phyloP scores from a whole-genome alignment of 208 protist genomes.

The Trypanosoma avium region DNA sequence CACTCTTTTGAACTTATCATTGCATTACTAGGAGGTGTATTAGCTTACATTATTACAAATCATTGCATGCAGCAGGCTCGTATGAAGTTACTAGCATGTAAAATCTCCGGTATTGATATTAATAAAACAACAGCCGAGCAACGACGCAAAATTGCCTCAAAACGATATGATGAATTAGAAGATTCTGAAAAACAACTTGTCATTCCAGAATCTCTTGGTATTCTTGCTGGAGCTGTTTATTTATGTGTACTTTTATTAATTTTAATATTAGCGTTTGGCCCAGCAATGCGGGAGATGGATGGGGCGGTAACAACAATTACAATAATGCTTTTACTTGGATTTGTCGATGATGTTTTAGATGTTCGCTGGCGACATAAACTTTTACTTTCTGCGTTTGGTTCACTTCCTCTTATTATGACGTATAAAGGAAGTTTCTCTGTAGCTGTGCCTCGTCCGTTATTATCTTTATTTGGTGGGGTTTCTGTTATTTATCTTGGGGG shows the following conservation, averaged over 20 bases:
- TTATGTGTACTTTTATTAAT: constrained; percentile 64
- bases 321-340: constrained; percentile 98
- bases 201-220: constrained; percentile 80
- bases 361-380: constrained; percentile 98
- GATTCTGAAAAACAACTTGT: constrained; percentile 33
- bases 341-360: constrained; percentile 99
- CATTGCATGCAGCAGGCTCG: constrained; percentile 66
- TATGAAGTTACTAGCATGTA: constrained; percentile 67
- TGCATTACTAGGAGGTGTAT: constrained; percentile 46
- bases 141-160: constrained; percentile 44
- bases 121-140: constrained; percentile 91
- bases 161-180: constrained; percentile 25
- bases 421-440: constrained; percentile 92
- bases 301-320: constrained; percentile 95
- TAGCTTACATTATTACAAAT: constrained; percentile 59
- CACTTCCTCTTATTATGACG: constrained; percentile 91
- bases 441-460: constrained; percentile 77
- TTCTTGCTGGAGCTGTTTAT: constrained; percentile 73
- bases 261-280: constrained; percentile 33
- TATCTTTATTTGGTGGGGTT: constrained; percentile 20
- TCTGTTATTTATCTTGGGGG: constrained; percentile 82
- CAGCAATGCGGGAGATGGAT: constrained; percentile 49
- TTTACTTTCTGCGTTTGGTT: constrained; percentile 95
- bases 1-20: constrained; percentile 49
- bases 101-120: constrained; percentile 95